phyloP scores from a whole-genome alignment of 306 rosid genomes.

The Quercus mongolica region DNA sequence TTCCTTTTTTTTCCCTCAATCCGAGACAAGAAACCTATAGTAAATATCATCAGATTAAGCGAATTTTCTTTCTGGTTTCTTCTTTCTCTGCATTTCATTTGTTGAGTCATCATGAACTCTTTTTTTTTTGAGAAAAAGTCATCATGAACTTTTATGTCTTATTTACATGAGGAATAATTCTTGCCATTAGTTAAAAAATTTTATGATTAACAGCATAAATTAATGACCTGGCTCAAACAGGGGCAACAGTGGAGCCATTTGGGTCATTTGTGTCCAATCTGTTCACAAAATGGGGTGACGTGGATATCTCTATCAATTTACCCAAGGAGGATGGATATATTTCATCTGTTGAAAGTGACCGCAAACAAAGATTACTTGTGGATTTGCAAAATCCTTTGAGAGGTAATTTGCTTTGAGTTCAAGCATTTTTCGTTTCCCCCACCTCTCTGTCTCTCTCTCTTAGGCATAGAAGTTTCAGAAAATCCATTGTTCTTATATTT shows the following conservation, averaged over 20 bases:
- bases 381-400: slow-evolving; percentile 50
- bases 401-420: slow-evolving; percentile 46
- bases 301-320: slow-evolving; percentile 78
- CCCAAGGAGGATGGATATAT: slow-evolving; percentile 54
- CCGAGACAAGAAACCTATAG: neutral
- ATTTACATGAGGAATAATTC: neutral
- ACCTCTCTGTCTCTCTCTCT: neutral
- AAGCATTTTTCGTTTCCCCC: neutral
- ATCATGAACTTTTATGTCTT: slow-evolving; percentile 1
- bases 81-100: neutral
- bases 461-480: neutral
- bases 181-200: slow-evolving; percentile 8
- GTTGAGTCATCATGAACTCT: neutral
- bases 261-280: slow-evolving; percentile 86
- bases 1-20: neutral
- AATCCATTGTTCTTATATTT: slow-evolving; percentile 8
- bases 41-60: slow-evolving; percentile 4
- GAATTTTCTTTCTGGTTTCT: slow-evolving; percentile 12
- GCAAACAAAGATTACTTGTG: slow-evolving; percentile 41
- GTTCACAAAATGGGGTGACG: slow-evolving; percentile 78
- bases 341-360: slow-evolving; percentile 59
- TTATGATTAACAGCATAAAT: neutral
- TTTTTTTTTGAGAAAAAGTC: neutral
- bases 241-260: slow-evolving; percentile 87
- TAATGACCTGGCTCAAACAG: slow-evolving; percentile 45